Evolutionary conservation across 2,329 filamentous ascomycete genomes (phyloP), one percentile per base, ranked within the genome.

Genomic region (Trichoderma hamatum): DNA sequence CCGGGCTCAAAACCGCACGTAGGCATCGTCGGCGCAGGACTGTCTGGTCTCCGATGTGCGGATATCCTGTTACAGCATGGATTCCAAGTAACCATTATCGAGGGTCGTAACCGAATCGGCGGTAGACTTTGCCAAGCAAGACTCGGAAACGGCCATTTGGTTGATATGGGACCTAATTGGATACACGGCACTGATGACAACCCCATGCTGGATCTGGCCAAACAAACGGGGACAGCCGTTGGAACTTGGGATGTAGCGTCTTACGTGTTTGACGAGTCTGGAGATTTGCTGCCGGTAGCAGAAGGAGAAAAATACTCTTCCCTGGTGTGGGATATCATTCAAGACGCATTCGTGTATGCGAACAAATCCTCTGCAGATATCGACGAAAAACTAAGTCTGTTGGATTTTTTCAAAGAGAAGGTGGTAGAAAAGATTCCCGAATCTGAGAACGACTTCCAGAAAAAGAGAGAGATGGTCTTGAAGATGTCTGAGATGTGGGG

Each of bases 151-250:
- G 84, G 84, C 0, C 79, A 81, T 34, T 72, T 82, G 9, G 82
- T 87, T n/a, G 87, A 89, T 72, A 78, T 86, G 36, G 91, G 91
- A 0, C 89, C 91, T n/a, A 94, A 93, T 74, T 94, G 91, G 91
- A 92, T 94, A 63, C 91, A 94, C 70, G 91, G 91, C 39, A 92
- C 89, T 6, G 82, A 86, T 0, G 83, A 89, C 71, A 94, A 93
- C 74, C 89, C 91, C 0, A 91, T 93, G 19, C 77, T 90, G 49
- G 87, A 90, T 54, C 81, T 93, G 21, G 90, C 89, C 14, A 85
- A 84, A 72, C 81, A 86, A 71, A 92, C 89, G 0, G 80, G 82
- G 1, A 92, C 86, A 0, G 74, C 77, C 0, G 76, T 82, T 2
- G 81, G 82, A 14, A 80, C 75, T 67, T 84, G 82, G 80, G 87